Evolutionary conservation across 2,329 filamentous ascomycete species (phyloP).

Genomic region (Ophiostoma triangulosporum): DNA sequence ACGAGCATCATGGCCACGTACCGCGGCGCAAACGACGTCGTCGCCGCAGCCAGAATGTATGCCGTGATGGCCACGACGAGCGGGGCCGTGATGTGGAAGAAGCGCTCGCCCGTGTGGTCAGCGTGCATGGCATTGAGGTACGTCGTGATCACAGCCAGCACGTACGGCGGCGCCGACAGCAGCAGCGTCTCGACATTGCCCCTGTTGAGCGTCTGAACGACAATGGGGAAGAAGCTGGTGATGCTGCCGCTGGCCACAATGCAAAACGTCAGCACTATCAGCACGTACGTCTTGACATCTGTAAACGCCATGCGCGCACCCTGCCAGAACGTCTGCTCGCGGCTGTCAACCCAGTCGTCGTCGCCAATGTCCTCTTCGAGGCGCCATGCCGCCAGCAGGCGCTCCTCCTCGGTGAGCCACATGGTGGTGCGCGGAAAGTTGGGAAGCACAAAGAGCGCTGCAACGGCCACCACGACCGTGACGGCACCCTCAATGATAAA

Average conservation of each 20-base stretch:
- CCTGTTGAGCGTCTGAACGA: conserved; percentile 52
- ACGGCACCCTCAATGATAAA: conserved; percentile 12
- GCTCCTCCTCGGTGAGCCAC: conserved; percentile 32
- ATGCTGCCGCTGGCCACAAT: conserved; percentile 42
- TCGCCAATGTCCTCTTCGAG: conserved; percentile 39
- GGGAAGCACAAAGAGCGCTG: conserved; percentile 31
- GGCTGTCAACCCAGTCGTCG: conserved; percentile 45
- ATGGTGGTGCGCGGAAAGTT: conserved; percentile 41
- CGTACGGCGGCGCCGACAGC: conserved; percentile 52
- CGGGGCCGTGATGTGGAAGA: conserved; percentile 51
- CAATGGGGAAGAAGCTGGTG: conserved; percentile 57
- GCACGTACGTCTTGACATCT: conserved; percentile 46
- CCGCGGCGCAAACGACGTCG: conserved; percentile 43
- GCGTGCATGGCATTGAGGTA: conserved; percentile 57
- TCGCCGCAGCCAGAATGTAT: conserved; percentile 56
- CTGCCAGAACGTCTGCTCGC: conserved; percentile 40
- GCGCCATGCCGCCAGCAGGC: conserved; percentile 29
- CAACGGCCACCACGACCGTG: conserved; percentile 13
- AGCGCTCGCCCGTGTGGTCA: conserved; percentile 57
- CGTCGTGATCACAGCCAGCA: conserved; percentile 46
- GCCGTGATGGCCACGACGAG: conserved; percentile 46
- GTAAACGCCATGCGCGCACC: conserved; percentile 41
- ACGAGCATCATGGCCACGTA: conserved; percentile 65
- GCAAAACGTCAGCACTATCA: conserved; percentile 44
- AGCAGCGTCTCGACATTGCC: conserved; percentile 44